phyloP scores from a whole-genome alignment of 495 filamentous ascomycete genomes.

The Melanomma pulvis-pyrius region DNA sequence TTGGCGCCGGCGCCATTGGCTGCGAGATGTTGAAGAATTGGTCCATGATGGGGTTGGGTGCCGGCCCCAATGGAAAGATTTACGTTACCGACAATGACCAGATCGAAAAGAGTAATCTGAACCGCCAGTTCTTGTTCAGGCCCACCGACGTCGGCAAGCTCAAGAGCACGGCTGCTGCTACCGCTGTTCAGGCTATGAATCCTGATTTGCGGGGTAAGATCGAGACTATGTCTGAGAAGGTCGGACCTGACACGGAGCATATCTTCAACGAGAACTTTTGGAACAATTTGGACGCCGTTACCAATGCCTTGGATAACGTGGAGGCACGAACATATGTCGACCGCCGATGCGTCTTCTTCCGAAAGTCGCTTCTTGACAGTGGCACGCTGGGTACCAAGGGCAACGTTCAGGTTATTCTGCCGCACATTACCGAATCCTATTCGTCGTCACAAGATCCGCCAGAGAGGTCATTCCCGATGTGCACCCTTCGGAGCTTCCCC shows the following conservation, averaged over 20 bases:
- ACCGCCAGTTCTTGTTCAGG: conserved; percentile 96
- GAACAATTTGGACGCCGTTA: conserved; percentile 85
- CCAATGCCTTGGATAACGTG: conserved; percentile 97
- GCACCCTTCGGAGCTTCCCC: conserved; percentile 95
- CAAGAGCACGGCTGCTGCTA: conserved; percentile 95
- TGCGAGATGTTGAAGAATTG: conserved; percentile 99
- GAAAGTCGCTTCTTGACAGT: conserved; percentile 92
- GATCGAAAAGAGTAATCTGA: conserved; percentile 99
- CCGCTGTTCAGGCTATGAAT: conserved; percentile 91
- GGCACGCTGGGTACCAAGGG: conserved; percentile 98
- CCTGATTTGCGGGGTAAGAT: conserved; percentile 87
- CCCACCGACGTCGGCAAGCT: conserved; percentile 91
- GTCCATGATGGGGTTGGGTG: conserved; percentile 96
- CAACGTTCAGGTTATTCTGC: conserved; percentile 94
- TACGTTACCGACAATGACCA: conserved; percentile 95
- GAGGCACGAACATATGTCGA: conserved; percentile 98
- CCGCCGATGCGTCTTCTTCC: conserved; percentile 97
- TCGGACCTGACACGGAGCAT: conserved; percentile 89
- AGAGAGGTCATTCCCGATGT: conserved; percentile 99
- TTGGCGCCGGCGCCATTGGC: conserved; percentile 95
- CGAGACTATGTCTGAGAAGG: conserved; percentile 80
- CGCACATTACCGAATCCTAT: conserved; percentile 91
- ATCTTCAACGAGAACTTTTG: conserved; percentile 97
- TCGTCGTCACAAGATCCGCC: conserved; percentile 98
- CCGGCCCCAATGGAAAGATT: conserved; percentile 85